Evolutionary conservation across 148 eudicot genomes (phyloP).

Genomic region (Cornus florida): DNA sequence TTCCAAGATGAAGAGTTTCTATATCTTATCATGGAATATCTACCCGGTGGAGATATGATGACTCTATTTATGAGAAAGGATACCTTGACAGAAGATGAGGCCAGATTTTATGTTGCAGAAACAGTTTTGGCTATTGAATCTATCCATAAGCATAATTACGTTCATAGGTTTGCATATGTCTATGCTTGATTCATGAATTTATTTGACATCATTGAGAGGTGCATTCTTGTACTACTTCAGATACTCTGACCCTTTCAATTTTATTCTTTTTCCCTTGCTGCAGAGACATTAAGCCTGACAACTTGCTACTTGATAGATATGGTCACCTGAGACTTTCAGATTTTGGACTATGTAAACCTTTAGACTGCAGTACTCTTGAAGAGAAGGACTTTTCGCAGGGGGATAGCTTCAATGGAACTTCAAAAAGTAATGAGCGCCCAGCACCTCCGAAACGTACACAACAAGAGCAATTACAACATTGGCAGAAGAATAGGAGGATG

Average conservation of each 20-base stretch:
- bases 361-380: slow-evolving; percentile 85
- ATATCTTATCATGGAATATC: slow-evolving; percentile 96
- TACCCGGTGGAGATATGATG: slow-evolving; percentile 99
- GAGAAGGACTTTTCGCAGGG: slow-evolving; percentile 69
- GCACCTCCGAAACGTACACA: slow-evolving; percentile 82
- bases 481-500: slow-evolving; percentile 97
- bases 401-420: slow-evolving; percentile 37
- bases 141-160: slow-evolving; percentile 88
- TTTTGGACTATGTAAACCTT: slow-evolving; percentile 92
- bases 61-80: slow-evolving; percentile 96
- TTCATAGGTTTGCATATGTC: slow-evolving; percentile 66
- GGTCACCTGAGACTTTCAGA: slow-evolving; percentile 90
- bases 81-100: slow-evolving; percentile 82
- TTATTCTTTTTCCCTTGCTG: slow-evolving; percentile 17
- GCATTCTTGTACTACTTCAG: not conserved
- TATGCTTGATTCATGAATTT: slow-evolving; percentile 1
- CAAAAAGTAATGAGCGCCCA: slow-evolving; percentile 49
- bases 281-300: slow-evolving; percentile 98
- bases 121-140: slow-evolving; percentile 96
- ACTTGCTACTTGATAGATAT: slow-evolving; percentile 86
- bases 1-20: slow-evolving; percentile 92
- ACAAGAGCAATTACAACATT: slow-evolving; percentile 87
- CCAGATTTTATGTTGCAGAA: slow-evolving; percentile 92
- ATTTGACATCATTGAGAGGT: not conserved
- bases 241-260: not conserved